Base-by-base conservation (phyloP, 1,139 yeast species). In the Saccharomycopsis hybrid region DNA sequence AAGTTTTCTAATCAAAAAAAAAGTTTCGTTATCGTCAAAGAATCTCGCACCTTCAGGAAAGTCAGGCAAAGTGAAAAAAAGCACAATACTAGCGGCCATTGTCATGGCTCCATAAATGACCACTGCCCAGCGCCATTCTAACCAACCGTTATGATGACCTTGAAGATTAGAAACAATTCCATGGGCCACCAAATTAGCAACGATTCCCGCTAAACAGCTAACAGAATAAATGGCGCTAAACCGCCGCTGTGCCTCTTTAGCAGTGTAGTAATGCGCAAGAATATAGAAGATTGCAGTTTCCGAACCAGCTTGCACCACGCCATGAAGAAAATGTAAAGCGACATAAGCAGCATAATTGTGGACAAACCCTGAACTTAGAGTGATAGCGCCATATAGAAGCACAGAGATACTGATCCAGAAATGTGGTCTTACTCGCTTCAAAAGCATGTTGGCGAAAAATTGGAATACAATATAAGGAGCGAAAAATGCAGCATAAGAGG, bases 131-230 rank as follows among this genome's bases (percentile, higher is more conserved):
- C 79, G 72, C 92, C 90, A 84, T 9, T 83, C 70, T 24, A 60
- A 62, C 44, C 69, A 58, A 5, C 81, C 82, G 46, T 69, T 71
- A 36, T 38, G 40, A 13, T 58, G 64, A 11, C 78, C 78, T 55
- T 72, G 67, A 54, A 80, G 62, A 50, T 72, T 75, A 59, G 74
- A 65, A 47, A 25, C 36, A 7, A 79, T 73, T 48, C 82, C 82
- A 47, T 74, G 78, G 31, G 86, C 85, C 53, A 86, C 74, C 46
- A 86, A 76, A 51, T 94, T 94, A 49, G 86, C 83, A 64, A 85
- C 82, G 3, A 90, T 94, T 61, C 92, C 89, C 28, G 90, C 85
- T 69, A 84, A 70, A 58, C 83, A 76, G 9, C 88, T 80, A 45
- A 87, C 83, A 43, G 83, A 53, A 33, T 49, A 52, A n/a, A 52